A percentile compares a stretch with the other conserved stretches of the same genome.
Evolutionary conservation across 2,329 filamentous ascomycete species (phyloP).

Genomic region (Penicillium paneum): DNA sequence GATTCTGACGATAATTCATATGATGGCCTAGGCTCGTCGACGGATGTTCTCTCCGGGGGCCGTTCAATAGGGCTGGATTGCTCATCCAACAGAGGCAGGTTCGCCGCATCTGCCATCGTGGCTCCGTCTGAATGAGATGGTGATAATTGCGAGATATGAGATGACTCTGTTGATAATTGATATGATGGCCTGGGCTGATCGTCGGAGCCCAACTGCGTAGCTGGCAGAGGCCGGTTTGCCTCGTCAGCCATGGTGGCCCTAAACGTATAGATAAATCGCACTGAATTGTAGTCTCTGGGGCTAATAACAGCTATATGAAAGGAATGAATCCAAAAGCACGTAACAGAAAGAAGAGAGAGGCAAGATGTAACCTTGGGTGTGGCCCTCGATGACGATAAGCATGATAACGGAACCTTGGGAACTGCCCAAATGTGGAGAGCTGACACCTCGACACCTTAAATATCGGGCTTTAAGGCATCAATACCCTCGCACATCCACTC

Average conservation of each 20-base stretch:
- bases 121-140: background rate
- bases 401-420: constrained; percentile 20
- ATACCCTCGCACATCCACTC: constrained; percentile 7
- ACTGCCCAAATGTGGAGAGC: constrained; percentile 17
- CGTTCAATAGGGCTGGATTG: background rate
- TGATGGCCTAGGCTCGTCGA: constrained; percentile 20
- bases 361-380: background rate
- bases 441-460: constrained; percentile 9
- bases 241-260: constrained; percentile 36
- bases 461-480: constrained; percentile 6
- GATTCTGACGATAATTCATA: constrained; percentile 43
- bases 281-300: background rate
- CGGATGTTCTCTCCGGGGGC: constrained; percentile 14
- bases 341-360: background rate
- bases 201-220: constrained; percentile 17
- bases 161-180: constrained; percentile 9
- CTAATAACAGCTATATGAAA: background rate
- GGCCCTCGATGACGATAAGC: constrained; percentile 21
- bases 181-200: background rate
- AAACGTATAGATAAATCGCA: background rate
- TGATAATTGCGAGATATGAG: background rate
- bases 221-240: constrained; percentile 30
- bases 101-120: background rate
- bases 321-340: background rate
- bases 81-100: background rate